Evolutionary conservation across 768 basidiomycete species (phyloP).

Genomic region (Tephrocybe sp.): DNA sequence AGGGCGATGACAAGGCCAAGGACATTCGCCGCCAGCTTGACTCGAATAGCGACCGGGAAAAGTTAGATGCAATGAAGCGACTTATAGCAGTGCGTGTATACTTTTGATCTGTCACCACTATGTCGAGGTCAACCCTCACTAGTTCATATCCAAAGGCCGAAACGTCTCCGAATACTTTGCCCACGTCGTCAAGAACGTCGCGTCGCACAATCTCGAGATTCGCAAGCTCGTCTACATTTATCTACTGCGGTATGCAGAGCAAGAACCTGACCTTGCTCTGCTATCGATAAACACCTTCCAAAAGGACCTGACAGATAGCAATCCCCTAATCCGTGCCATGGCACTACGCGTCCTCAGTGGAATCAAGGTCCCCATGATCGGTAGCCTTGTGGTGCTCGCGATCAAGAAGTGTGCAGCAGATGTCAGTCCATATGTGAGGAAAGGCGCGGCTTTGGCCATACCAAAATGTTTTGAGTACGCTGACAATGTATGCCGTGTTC

Average conservation of each 20-base stretch:
- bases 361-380: slow-evolving; percentile 88
- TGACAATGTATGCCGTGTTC: not conserved
- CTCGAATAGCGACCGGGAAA: slow-evolving; percentile 84
- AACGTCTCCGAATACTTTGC: slow-evolving; percentile 94
- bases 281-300: slow-evolving; percentile 99
- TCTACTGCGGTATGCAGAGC: slow-evolving; percentile 88
- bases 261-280: slow-evolving; percentile 91
- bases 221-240: slow-evolving; percentile 98
- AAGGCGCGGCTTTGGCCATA: slow-evolving; percentile 87
- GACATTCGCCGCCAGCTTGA: slow-evolving; percentile 87
- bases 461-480: slow-evolving; percentile 74
- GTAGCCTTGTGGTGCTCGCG: slow-evolving; percentile 77
- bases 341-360: slow-evolving; percentile 90
- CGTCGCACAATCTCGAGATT: slow-evolving; percentile 87
- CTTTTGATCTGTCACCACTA: not conserved
- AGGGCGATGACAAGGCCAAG: slow-evolving; percentile 78
- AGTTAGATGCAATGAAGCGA: slow-evolving; percentile 92
- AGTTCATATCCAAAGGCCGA: slow-evolving; percentile 92
- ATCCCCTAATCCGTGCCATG: slow-evolving; percentile 95
- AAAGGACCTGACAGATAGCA: slow-evolving; percentile 89
- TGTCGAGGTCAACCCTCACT: slow-evolving; percentile 6
- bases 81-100: slow-evolving; percentile 78
- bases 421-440: slow-evolving; percentile 91
- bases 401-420: slow-evolving; percentile 93
- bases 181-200: slow-evolving; percentile 96